A percentile compares a stretch with the other conserved stretches of the same genome.
Evolutionary conservation across 768 basidiomycete genomes (phyloP).

Genomic region (Kwoniella newhampshirensis): DNA sequence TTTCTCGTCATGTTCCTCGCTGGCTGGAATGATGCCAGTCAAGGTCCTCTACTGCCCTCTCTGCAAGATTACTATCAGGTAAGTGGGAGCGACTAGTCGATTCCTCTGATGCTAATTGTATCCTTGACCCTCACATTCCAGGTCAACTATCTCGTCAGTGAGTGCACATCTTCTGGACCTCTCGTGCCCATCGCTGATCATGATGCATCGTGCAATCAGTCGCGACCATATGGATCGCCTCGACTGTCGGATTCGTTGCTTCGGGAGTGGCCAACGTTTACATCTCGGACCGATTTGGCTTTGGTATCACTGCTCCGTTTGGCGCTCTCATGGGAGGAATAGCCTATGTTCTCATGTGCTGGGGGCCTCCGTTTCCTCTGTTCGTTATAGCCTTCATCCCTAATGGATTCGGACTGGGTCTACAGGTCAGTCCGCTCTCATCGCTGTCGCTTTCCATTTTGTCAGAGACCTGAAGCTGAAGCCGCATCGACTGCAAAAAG

Average conservation of each 20-base stretch:
- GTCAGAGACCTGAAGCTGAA: background rate
- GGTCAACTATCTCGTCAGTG: constrained; percentile 43
- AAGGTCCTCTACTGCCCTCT: constrained; percentile 71
- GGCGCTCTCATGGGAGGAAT: constrained; percentile 33
- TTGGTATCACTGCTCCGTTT: constrained; percentile 42
- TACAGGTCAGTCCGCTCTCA: constrained; percentile 55
- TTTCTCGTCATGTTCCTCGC: constrained; percentile 41
- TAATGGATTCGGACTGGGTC: constrained; percentile 58
- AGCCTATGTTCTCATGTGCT: constrained; percentile 54
- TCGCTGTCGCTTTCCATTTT: background rate
- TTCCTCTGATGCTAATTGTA: background rate
- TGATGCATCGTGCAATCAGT: constrained; percentile 47
- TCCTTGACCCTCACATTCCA: constrained; percentile 7
- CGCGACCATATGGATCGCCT: constrained; percentile 64
- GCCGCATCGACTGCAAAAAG: constrained; percentile 28
- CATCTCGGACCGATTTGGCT: constrained; percentile 53
- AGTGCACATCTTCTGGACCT: constrained; percentile 8
- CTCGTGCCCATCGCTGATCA: background rate
- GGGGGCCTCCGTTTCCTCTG: constrained; percentile 58
- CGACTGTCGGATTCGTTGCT: constrained; percentile 56
- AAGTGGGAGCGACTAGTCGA: constrained; percentile 4
- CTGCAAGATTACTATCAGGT: constrained; percentile 65
- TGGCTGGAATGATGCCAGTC: constrained; percentile 77
- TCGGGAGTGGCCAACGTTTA: constrained; percentile 60
- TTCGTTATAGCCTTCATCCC: constrained; percentile 57